A percentile compares a stretch with the other conserved stretches of the same genome.
Evolutionary conservation across 2,329 filamentous ascomycete species (phyloP).

Genomic region (Zelopaecilomyces penicillatus): DNA sequence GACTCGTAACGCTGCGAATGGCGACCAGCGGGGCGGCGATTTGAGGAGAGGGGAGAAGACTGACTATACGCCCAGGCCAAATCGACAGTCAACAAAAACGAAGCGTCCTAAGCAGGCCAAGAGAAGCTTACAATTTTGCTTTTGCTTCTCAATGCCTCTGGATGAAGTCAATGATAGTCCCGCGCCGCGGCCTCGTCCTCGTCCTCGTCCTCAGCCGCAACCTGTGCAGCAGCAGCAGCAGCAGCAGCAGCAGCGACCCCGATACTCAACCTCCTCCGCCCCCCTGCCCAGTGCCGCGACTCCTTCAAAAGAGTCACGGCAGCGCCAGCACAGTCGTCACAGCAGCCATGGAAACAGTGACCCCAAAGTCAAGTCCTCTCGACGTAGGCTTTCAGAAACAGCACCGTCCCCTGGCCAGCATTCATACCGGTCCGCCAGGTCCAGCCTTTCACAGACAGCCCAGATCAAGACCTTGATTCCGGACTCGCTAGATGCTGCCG

Average conservation of each 20-base stretch:
- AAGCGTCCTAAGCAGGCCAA: conserved; percentile 16
- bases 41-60: too few species aligned
- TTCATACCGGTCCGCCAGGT: conserved; percentile 22
- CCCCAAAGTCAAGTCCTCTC: too few species aligned
- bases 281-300: neutral
- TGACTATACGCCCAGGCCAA: too few species aligned
- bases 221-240: conserved; percentile 43
- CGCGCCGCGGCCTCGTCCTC: conserved; percentile 29
- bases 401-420: conserved; percentile 19
- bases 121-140: conserved; percentile 32
- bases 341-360: neutral
- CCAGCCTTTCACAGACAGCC: conserved; percentile 22
- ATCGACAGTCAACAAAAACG: neutral
- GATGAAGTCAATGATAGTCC: conserved; percentile 32
- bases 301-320: neutral
- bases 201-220: conserved; percentile 34
- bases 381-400: conserved; percentile 1
- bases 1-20: conserved; percentile 17
- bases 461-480: conserved; percentile 53
- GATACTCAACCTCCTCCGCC: neutral
- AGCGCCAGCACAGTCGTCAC: neutral
- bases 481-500: conserved; percentile 53
- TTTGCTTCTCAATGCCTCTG: conserved; percentile 43
- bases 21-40: neutral
- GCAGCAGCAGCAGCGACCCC: neutral